phyloP scores from a whole-genome alignment of 176 grass and related monocot species.

The Aechmea fasciata region DNA sequence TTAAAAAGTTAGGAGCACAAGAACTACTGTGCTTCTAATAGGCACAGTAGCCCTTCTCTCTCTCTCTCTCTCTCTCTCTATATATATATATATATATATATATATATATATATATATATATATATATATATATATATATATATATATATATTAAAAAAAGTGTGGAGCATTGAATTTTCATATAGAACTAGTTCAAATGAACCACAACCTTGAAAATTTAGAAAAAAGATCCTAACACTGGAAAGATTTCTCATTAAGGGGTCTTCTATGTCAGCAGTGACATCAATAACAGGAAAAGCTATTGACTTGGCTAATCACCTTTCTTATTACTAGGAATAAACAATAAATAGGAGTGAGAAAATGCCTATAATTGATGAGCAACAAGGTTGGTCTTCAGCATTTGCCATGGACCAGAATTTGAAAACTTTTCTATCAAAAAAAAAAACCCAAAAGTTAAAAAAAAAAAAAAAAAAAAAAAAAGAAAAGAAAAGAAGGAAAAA shows the following conservation, averaged over 20 bases:
- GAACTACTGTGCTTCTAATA: too few relatives aligned
- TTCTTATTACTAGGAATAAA: neutral
- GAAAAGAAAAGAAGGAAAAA: too few relatives aligned
- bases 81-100: neutral
- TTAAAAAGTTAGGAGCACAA: too few relatives aligned
- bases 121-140: neutral
- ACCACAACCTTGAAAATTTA: neutral
- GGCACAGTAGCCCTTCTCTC: too few relatives aligned
- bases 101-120: neutral
- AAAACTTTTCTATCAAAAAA: neutral
- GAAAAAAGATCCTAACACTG: neutral
- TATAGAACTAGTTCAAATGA: neutral
- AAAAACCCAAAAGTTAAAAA: too few relatives aligned
- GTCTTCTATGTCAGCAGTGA: conserved; percentile 2
- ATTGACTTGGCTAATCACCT: neutral
- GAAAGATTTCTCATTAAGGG: neutral
- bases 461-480: neutral
- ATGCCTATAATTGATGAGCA: neutral
- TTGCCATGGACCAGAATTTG: neutral
- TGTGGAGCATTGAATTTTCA: neutral
- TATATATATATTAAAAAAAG: neutral
- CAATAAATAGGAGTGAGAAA: neutral
- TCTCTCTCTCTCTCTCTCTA: too few relatives aligned
- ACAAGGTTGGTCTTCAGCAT: neutral
- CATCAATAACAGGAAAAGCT: conserved; percentile 5